Percentiles rank a stretch among this genome's conserved stretches.
These are phyloP conservation scores for Zymoseptoria crescenta DNA, from an alignment of 2,329 filamentous ascomycete genomes.

Conservation along the genomic window DNA sequence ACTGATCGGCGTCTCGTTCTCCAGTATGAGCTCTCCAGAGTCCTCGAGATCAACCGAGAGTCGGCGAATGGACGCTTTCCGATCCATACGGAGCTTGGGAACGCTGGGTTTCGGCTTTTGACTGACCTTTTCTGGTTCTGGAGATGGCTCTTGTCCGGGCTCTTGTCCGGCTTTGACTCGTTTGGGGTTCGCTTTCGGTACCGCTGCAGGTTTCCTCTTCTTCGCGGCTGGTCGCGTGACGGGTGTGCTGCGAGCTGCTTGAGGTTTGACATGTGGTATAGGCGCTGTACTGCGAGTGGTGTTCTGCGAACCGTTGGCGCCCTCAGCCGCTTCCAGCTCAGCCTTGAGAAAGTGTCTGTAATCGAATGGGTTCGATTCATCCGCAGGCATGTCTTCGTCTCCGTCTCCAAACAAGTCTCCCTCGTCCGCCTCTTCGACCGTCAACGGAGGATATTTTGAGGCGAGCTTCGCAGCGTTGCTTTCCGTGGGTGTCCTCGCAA, in stretches of 20 bases:
- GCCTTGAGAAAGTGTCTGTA: constrained; percentile 40
- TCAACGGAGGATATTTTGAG: constrained; percentile 55
- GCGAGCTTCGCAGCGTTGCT: constrained; percentile 56
- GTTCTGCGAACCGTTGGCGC: constrained; percentile 5
- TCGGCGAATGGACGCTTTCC: constrained; percentile 22
- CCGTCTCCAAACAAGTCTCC: constrained; percentile 26
- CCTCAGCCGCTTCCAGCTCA: constrained; percentile 21
- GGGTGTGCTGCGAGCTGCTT: constrained; percentile 14
- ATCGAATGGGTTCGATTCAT: constrained; percentile 42
- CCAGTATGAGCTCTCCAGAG: constrained; percentile 29
- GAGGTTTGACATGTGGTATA: constrained; percentile 15
- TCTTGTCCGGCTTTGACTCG: constrained; percentile 23
- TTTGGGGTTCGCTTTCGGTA: constrained; percentile 18
- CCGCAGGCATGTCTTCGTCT: constrained; percentile 32
- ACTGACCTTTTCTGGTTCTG: constrained; percentile 4
- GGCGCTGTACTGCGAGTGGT: constrained; percentile 17
- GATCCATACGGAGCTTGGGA: constrained; percentile 22
- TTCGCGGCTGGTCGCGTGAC: constrained; percentile 11
- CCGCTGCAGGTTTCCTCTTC: constrained; percentile 19
- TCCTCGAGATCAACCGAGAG: constrained; percentile 21
- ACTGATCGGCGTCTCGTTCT: constrained; percentile 24
- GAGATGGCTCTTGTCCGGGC: constrained; percentile 13
- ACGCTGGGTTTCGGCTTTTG: constrained; percentile 11
- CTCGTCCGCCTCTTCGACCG: constrained; percentile 15
- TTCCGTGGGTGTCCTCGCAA: constrained; percentile 61